Base-by-base conservation (phyloP, 106 monocot genomes). In the Amphibolis antarctica region DNA sequence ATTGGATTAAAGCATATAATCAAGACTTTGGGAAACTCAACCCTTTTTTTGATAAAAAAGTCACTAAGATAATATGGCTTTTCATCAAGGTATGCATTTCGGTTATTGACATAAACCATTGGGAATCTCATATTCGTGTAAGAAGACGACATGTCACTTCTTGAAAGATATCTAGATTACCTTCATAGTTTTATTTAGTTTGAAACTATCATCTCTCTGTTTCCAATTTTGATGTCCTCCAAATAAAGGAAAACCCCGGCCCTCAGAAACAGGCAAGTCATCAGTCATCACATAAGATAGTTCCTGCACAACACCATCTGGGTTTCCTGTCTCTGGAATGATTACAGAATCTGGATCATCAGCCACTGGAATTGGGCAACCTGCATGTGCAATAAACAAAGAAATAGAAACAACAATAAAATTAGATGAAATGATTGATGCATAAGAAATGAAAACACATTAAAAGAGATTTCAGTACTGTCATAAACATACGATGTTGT, bases 221-320 rank as follows among this genome's bases (percentile, higher is more conserved):
- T 64, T 55, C 96, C 96, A 98, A 59, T 71, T 91, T 70, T 87
- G 90, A 73, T 85, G 84, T 28, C 96, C 96, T 47, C 96, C 96
- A 79, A 98, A 98, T 10, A 98, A 62, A 65, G 84, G 78, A 4
- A 51, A 65, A 73, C 70, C 62, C 12, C 77, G 30, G 15, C 29
- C 9, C 0, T 66, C 28, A 28, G 18, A 25, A 54, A 62, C 66
- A 13, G 44, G 45, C 19, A 59, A 21, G 15, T 71, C 71, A 61
- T 98, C 90, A 69, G 69, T 60, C 52, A 49, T 30, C 55, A 87
- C 48, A 65, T 87, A 98, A 17, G 84, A 78, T 53, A 98, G 65
- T 30, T 36, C 51, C 66, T 87, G 73, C 18, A 67, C 80, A 64
- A 90, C 55, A 17, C 25, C 74, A 58, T 87, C 71, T 27, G 78